These are phyloP conservation scores for Pseudovirgaria hyperparasitica DNA, from an alignment of 2,329 filamentous ascomycete genomes.

Conservation along the genomic window DNA sequence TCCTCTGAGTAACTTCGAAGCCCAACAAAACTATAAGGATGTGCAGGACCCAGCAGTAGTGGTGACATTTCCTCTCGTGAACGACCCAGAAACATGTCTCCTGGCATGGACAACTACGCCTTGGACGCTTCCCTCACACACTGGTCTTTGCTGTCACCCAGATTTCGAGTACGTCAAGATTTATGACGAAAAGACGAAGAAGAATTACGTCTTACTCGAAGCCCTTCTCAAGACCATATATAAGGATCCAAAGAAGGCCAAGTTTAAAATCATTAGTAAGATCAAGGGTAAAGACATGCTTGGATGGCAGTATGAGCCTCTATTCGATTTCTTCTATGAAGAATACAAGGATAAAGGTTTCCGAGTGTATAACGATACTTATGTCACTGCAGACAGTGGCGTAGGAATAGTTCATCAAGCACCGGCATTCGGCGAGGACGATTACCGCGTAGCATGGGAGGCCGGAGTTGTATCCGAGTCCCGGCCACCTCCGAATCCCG, in stretches of 20 bases:
- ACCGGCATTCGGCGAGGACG: constrained; percentile 88
- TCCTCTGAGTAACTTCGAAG: constrained; percentile 84
- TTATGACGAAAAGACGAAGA: constrained; percentile 66
- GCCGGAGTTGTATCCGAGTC: constrained; percentile 65
- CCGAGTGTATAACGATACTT: constrained; percentile 67
- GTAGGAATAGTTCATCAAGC: constrained; percentile 90
- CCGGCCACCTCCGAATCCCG: constrained; percentile 74
- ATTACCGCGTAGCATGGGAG: constrained; percentile 73
- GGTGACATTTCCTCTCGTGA: constrained; percentile 71
- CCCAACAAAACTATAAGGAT: constrained; percentile 89
- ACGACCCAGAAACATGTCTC: constrained; percentile 61
- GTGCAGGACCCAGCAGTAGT: constrained; percentile 84
- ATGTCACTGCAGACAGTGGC: constrained; percentile 83
- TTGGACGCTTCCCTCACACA: constrained; percentile 74
- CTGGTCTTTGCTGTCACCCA: constrained; percentile 64
- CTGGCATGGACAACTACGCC: constrained; percentile 87
- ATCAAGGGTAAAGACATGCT: constrained; percentile 74
- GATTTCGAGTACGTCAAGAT: constrained; percentile 84
- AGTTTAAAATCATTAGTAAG: constrained; percentile 71
- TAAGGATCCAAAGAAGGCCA: constrained; percentile 92
- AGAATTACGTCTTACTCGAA: constrained; percentile 76
- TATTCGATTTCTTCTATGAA: constrained; percentile 83
- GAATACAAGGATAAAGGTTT: constrained; percentile 79
- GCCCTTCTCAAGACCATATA: constrained; percentile 71
- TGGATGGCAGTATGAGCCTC: constrained; percentile 77